Evolutionary conservation across 306 rosid species (phyloP).

Genomic region (Glycine latifolia): DNA sequence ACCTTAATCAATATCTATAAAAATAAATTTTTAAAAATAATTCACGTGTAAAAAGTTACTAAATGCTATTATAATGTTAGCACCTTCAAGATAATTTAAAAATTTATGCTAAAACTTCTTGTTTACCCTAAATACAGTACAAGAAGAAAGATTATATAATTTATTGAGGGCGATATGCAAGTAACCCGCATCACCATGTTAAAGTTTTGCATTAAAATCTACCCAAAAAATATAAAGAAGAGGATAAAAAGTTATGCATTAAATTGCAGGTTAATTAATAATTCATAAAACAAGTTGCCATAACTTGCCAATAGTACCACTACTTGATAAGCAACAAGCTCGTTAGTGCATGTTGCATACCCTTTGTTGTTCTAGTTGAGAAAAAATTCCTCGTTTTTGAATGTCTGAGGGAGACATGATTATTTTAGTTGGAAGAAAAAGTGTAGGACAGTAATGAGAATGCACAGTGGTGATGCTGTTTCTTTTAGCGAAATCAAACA

Average conservation of each 20-base stretch:
- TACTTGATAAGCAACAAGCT: conserved; percentile 32
- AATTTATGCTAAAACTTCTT: conserved; percentile 30
- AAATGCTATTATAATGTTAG: conserved; percentile 10
- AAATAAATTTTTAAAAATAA: conserved; percentile 1
- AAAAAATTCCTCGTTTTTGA: conserved; percentile 20
- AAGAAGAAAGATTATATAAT: conserved; percentile 13
- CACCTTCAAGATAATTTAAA: conserved; percentile 40
- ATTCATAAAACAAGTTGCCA: conserved; percentile 16
- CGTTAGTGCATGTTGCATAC: conserved; percentile 37
- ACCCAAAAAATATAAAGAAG: background rate
- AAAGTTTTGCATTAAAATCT: conserved; percentile 20
- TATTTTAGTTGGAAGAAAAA: conserved; percentile 39
- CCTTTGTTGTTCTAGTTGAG: conserved; percentile 11
- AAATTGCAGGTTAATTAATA: background rate
- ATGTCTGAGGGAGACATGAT: conserved; percentile 36
- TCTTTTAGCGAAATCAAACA: conserved; percentile 54
- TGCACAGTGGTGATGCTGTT: conserved; percentile 40
- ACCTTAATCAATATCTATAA: conserved; percentile 8
- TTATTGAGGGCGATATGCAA: conserved; percentile 35
- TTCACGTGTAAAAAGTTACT: conserved; percentile 19
- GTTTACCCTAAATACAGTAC: conserved; percentile 20
- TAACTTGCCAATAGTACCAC: background rate
- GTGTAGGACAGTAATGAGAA: conserved; percentile 35
- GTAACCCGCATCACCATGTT: conserved; percentile 30
- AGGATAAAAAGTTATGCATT: conserved; percentile 5